These are phyloP conservation scores for Chrysanthemum makinoi DNA, from an alignment of 129 eudicot genomes.

Conservation along the genomic window DNA sequence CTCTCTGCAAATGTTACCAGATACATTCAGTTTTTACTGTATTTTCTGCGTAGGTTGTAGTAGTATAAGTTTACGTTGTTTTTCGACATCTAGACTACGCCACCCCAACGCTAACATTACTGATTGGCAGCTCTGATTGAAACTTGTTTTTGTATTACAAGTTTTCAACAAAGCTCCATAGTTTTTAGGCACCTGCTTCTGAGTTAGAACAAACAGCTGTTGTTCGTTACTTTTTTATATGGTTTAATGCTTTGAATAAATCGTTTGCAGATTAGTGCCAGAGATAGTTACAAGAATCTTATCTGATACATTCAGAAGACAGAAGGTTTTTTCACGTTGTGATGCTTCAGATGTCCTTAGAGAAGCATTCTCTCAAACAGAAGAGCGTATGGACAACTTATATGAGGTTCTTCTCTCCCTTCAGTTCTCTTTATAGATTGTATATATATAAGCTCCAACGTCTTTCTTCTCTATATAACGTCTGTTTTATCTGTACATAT, in stretches of 20 bases:
- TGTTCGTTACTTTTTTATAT: background rate
- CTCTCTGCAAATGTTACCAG: background rate
- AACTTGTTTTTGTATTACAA: background rate
- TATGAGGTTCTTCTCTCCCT: conserved; percentile 61
- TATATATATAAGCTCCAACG: background rate
- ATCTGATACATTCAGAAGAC: conserved; percentile 57
- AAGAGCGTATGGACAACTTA: conserved; percentile 63
- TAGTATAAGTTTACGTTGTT: background rate
- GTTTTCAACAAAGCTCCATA: background rate
- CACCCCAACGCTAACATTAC: background rate
- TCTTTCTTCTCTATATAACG: background rate
- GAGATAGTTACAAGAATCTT: conserved; percentile 67
- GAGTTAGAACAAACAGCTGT: background rate
- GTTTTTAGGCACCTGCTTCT: conserved; percentile 2
- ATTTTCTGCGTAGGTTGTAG: background rate
- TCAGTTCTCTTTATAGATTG: background rate
- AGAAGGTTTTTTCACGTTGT: conserved; percentile 59
- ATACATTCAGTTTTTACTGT: background rate
- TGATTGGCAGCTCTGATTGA: background rate
- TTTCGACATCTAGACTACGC: background rate
- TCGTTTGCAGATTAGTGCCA: conserved; percentile 70
- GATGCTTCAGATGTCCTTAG: conserved; percentile 93
- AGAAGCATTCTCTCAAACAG: conserved; percentile 83
- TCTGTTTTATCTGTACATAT: background rate
- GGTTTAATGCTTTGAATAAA: background rate